Evolutionary conservation across 1,284 basidiomycete species (phyloP), one percentile per base, ranked within the genome.

Genomic region (Leccinum proliferum): DNA sequence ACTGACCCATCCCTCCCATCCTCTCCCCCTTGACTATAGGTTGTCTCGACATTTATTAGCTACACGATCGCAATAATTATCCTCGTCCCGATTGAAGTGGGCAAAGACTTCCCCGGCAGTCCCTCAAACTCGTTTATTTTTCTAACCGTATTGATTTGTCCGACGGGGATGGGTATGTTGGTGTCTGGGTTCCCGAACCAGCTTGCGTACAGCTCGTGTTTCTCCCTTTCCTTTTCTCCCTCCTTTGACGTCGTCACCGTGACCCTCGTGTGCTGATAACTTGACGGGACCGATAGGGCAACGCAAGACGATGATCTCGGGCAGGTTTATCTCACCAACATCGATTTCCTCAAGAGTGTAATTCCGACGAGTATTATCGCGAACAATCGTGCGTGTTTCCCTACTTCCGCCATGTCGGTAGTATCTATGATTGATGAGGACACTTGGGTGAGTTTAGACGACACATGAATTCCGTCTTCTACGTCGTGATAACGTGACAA

Each of bases 251-350:
- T 41, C 39, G 39, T 41, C 7, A 8, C 39, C 14, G 39, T 41
- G 14, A 41, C 39, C 39, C 39, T 41, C 39, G 39, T 41, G 39
- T 41, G 39, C 39, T 41, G 39, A 4, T 5, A 48, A 29, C 8
- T 8, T 10, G 2, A 21, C 41, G 21, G 61, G 63, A 60, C 63
- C 35, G 64, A 15, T 58, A 94, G 93, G 55, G 93, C 95, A 25
- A 93, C 93, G 5, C 92, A 98, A 76, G 96, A 98, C 73, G 93
- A 98, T 74, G 94, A 97, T 73, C 84, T 98, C 60, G 96, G 96
- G 2, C 89, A 94, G 68, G 77, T 92, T 37, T 96, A 94, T 76
- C 81, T 96, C 50, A 82, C 86, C 25, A 94, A 94, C 68, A 76
- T 88, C 39, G 14, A 39, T 39, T 39, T 39, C 39, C 25, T 98